These are phyloP conservation scores for Grosmannia serpens DNA, from an alignment of 2,329 filamentous ascomycete species.

Conservation along the genomic window DNA sequence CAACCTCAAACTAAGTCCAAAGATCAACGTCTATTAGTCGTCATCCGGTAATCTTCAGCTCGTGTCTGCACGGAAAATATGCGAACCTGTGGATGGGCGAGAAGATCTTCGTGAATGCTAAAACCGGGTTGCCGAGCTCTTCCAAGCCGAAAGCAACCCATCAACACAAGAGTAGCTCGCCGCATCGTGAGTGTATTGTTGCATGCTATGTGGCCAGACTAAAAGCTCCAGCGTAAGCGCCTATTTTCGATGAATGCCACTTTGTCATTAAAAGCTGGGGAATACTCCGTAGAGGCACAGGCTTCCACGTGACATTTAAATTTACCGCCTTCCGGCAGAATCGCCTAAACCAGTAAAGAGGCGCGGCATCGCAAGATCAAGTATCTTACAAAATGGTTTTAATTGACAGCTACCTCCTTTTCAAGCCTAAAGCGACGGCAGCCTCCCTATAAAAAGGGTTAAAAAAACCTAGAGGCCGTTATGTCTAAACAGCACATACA, in stretches of 20 bases:
- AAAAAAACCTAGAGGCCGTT: no score
- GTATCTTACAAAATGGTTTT: no score
- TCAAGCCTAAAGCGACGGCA: no score
- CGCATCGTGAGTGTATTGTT: slow-evolving; percentile 33
- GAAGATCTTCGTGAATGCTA: slow-evolving; percentile 78
- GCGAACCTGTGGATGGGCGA: slow-evolving; percentile 74
- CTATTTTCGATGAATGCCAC: slow-evolving; percentile 2
- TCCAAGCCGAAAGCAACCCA: slow-evolving; percentile 33
- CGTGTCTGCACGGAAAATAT: neutral
- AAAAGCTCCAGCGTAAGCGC: neutral
- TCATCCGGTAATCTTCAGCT: neutral
- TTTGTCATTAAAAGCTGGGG: neutral
- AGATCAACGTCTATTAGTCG: neutral
- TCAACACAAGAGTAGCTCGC: slow-evolving; percentile 31
- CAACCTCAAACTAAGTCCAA: slow-evolving; percentile 58
- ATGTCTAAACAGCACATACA: no score
- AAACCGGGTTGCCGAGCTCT: slow-evolving; percentile 47
- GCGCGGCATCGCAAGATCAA: no score
- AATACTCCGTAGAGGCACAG: no score
- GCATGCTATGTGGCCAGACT: neutral
- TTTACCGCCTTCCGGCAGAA: no score
- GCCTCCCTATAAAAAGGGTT: no score
- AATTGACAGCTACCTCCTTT: no score
- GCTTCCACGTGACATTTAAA: no score
- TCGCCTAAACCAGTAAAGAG: no score